Evolutionary conservation across 2,329 filamentous ascomycete genomes (phyloP).

Genomic region (Microdochium bolleyi): DNA sequence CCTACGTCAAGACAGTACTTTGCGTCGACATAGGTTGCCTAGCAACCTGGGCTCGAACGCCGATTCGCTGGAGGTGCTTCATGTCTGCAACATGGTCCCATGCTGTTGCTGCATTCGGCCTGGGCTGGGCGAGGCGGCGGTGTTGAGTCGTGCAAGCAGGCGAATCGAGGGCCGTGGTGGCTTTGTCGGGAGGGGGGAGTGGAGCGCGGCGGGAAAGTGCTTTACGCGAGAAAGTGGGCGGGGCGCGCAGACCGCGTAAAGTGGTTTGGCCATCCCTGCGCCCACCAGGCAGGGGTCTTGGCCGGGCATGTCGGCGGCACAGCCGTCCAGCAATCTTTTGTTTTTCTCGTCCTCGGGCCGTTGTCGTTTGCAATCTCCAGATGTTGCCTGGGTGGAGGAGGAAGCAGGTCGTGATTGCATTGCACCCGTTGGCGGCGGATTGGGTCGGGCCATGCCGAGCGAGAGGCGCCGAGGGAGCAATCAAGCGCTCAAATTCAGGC

Average conservation of each 20-base stretch:
- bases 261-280: constrained; percentile 24
- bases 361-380: background rate
- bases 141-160: constrained; percentile 11
- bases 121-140: background rate
- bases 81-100: background rate
- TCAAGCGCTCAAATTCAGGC: background rate
- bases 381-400: too few relatives aligned
- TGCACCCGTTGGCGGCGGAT: too few relatives aligned
- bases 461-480: background rate
- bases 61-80: background rate
- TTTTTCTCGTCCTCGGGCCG: background rate
- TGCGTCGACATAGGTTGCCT: constrained; percentile 16
- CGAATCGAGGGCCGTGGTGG: constrained; percentile 11
- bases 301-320: constrained; percentile 3
- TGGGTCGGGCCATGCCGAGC: background rate
- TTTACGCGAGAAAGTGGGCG: constrained; percentile 14
- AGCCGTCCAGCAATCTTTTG: background rate
- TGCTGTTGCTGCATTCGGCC: background rate
- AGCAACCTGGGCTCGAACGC: constrained; percentile 17
- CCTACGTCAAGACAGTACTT: background rate
- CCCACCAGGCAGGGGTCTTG: constrained; percentile 2
- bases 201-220: constrained; percentile 5
- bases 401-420: too few relatives aligned
- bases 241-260: constrained; percentile 28
- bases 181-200: constrained; percentile 2